A percentile compares a stretch with the other conserved stretches of the same genome.
Conservation (phyloP, 1,284 basidiomycete species). For the Phylloboletellus chloephorus region DNA sequence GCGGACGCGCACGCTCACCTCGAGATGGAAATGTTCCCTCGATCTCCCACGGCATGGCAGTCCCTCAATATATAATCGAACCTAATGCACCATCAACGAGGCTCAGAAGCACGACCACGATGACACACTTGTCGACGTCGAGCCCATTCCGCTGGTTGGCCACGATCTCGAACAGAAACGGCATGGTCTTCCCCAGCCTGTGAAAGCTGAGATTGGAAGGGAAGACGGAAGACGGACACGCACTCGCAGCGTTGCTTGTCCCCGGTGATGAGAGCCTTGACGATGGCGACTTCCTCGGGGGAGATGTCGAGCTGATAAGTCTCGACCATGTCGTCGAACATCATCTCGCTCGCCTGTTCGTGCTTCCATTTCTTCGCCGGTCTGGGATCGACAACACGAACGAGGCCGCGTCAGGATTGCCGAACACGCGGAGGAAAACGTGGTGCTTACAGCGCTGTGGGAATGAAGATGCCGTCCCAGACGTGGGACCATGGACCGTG, state of each 20-base stretch:
- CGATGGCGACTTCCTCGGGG: conserved; percentile 36
- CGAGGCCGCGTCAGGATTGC: neutral
- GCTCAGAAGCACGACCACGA: neutral
- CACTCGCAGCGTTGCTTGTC: conserved; percentile 34
- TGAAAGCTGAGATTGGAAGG: neutral
- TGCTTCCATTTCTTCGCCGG: conserved; percentile 41
- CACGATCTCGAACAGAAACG: conserved; percentile 62
- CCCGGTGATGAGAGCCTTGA: conserved; percentile 54
- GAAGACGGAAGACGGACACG: conserved; percentile 12
- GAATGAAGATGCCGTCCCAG: conserved; percentile 52
- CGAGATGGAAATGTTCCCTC: conserved; percentile 47
- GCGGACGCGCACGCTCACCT: conserved; percentile 13
- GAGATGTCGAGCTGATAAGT: conserved; percentile 40
- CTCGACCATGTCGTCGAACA: conserved; percentile 51
- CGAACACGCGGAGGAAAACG: neutral
- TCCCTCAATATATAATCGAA: conserved; percentile 78
- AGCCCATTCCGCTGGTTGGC: conserved; percentile 73
- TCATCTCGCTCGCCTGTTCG: conserved; percentile 54
- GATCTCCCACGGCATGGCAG: conserved; percentile 62
- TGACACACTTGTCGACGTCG: conserved; percentile 70
- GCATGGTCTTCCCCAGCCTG: conserved; percentile 41
- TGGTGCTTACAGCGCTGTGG: conserved; percentile 40
- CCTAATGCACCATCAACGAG: conserved; percentile 31
- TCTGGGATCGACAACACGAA: conserved; percentile 6
- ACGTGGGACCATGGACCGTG: conserved; percentile 58